phyloP scores from a whole-genome alignment of 441 rosid genomes.

The Mallotus japonicus region DNA sequence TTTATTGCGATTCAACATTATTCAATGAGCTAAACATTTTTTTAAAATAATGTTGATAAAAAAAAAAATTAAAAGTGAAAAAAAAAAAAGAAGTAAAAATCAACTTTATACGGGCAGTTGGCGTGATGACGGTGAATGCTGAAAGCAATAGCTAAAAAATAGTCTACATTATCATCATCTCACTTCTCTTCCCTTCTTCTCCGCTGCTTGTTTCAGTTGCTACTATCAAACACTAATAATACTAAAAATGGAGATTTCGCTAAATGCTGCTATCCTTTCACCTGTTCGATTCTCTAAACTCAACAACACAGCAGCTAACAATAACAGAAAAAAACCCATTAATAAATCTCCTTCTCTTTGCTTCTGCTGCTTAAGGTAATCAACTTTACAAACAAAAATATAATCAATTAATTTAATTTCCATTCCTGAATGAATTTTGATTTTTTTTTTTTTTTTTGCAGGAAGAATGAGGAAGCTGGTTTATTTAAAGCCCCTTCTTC shows the following conservation, averaged over 20 bases:
- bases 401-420: no score
- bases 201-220: neutral
- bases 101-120: no score
- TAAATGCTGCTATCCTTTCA: slow-evolving; percentile 28
- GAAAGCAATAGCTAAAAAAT: neutral
- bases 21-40: no score
- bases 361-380: slow-evolving; percentile 40
- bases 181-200: neutral
- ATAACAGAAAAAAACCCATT: slow-evolving; percentile 4
- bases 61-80: no score
- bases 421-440: no score
- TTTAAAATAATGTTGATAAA: no score
- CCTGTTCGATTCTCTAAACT: slow-evolving; percentile 19
- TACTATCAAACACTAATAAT: no score
- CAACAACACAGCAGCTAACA: neutral
- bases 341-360: slow-evolving; percentile 24
- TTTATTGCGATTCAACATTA: no score
- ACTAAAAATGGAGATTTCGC: slow-evolving; percentile 27
- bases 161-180: neutral
- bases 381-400: no score
- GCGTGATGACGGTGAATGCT: neutral
- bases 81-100: no score
- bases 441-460: slow-evolving; percentile 18
- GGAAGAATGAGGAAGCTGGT: slow-evolving; percentile 41
- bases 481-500: slow-evolving; percentile 24